Base-by-base conservation (phyloP, 177 flowering plant species). In the Vitis hybrid region DNA sequence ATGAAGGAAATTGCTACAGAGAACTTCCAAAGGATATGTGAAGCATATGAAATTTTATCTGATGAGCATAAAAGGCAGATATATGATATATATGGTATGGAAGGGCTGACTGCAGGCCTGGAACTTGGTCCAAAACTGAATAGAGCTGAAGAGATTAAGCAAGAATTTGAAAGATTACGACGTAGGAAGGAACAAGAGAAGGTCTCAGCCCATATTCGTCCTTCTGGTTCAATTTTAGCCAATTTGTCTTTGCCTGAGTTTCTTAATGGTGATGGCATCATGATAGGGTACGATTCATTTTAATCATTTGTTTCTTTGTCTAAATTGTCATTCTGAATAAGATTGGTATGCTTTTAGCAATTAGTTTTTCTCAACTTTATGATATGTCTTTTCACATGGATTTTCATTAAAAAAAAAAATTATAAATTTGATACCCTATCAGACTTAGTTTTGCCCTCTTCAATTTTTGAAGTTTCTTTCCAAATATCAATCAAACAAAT, bases 71-170 rank as follows among this genome's bases (percentile, higher is more conserved):
- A 90, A 72, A 84, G 98, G 68, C 84, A 77, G 68, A 90, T 95
- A 75, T 93, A 95, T 84, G 99, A 93, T 71, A 89, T 95, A 29
- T 95, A 93, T 82, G 99, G 99, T 18, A 91, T 95, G 94, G 98
- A 93, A 83, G 99, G 99, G 18, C 48, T 95, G 66, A 89, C 71
- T 59, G 88, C 99, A 61, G 97, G 99, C 66, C 77, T 95, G 78
- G 98, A 95, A 77, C 92, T 95, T 72, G 97, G 99, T 33, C 83
- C 92, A 13, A 87, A 83, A 75, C 79, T 93, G 66, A 84, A 76
- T 77, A 91, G 83, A 80, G 90, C 75, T 3, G 97, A 93, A 63
- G 97, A 95, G 77, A 80, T 95, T 53, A 95, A 88, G 77, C 93
- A 85, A 77, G 92, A 93, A 62, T 83, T 95, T 66, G 99, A 95